Evolutionary conservation across 345 rosid genomes (phyloP).

Genomic region (Hirschfeldia incana): DNA sequence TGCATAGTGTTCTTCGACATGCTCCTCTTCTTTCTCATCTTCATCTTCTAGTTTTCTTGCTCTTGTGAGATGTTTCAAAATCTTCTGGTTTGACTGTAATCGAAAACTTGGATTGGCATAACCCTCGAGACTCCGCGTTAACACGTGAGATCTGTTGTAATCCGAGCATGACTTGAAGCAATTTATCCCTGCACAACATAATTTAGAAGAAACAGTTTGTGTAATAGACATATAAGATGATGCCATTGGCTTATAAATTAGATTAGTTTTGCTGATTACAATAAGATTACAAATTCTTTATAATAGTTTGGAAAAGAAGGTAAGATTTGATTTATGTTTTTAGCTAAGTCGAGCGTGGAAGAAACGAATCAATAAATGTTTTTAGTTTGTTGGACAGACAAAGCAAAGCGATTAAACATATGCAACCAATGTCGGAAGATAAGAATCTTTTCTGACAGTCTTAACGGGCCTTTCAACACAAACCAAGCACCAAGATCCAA

Average conservation of each 20-base stretch:
- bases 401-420: constrained; percentile 25
- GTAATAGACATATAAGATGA: neutral
- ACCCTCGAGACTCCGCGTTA: neutral
- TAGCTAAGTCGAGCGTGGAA: neutral
- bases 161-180: neutral
- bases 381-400: constrained; percentile 23
- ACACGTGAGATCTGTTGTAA: neutral
- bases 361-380: constrained; percentile 29
- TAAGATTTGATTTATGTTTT: neutral
- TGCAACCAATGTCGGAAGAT: neutral
- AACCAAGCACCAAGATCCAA: constrained; percentile 13
- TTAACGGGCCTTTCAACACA: neutral
- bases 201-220: constrained; percentile 2
- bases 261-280: constrained; percentile 17
- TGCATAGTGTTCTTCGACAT: neutral
- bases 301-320: neutral
- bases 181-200: neutral
- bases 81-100: neutral
- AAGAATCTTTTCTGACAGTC: constrained; percentile 4
- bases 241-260: constrained; percentile 24
- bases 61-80: constrained; percentile 10
- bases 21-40: neutral
- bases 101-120: neutral
- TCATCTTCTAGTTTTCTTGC: constrained; percentile 13
- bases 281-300: neutral